Base-by-base conservation (phyloP, 1,284 basidiomycete species). In the Cerioporus squamosus region DNA sequence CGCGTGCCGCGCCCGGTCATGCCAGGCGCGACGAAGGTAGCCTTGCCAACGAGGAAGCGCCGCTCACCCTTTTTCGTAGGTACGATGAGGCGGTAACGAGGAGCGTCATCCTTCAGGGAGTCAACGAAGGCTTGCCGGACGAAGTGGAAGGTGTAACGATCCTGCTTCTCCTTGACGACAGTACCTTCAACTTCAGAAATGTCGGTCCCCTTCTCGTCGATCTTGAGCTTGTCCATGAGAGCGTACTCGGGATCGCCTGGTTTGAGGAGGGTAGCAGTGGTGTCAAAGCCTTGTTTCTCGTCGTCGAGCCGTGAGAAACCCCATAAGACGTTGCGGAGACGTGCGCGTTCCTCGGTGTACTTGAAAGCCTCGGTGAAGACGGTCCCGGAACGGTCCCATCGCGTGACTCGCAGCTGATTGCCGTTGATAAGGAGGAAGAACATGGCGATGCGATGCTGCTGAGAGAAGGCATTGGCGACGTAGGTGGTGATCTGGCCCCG, bases 51-150 rank as follows among this genome's bases (percentile, higher is more conserved):
- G 23, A 51, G 40, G 29, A 51, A 51, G 9, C 18, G 10, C 5
- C 12, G 24, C 10, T 12, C 9, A 1, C n/a, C 12, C 18, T 29
- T 17, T 10, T 5, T n/a, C 3, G 17, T 3, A 14, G 50, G 50
- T 18, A 59, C 23, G 22, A 26, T n/a, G 14, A 60, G 49, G 20
- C 46, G 50, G 45, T 57, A 48, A 26, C 51, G 59, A 12, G 51
- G 48, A 39, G 36, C 33, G 12, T 17, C 45, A 2, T 20, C 20
- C 3, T 5, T 38, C 15, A 61, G 42, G 4, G 59, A 61, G 7
- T 36, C n/a, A 2, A 39, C 18, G 38, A 57, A 61, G 33, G 15
- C 15, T 2, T 36, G 31, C 14, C 59, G 51, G n/a, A 54, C 52
- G 39, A 51, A 57, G 14, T 38, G 18, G 49, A 61, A 57, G 1